Evolutionary conservation across 2,329 filamentous ascomycete species (phyloP).

Genomic region (Rutstroemia sp.): DNA sequence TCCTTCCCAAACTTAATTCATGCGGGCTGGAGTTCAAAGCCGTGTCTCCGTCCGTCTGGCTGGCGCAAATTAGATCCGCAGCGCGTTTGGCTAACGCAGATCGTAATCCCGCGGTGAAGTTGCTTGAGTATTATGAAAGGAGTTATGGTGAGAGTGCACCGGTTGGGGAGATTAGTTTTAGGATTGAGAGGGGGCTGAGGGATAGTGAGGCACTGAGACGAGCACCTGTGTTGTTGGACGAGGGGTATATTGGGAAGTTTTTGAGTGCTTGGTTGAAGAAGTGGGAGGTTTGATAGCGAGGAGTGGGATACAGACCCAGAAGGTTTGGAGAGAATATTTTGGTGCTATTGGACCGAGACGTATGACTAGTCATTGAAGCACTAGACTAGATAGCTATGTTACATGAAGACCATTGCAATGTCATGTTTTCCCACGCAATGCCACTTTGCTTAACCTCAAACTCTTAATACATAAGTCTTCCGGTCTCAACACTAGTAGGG

Average conservation of each 20-base stretch:
- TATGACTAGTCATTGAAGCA: too few relatives aligned
- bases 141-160: neutral
- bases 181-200: neutral
- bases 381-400: too few relatives aligned
- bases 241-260: neutral
- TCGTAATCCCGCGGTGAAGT: constrained; percentile 22
- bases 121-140: neutral
- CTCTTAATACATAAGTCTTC: neutral
- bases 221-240: neutral
- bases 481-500: neutral
- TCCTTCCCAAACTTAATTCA: constrained; percentile 41
- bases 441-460: neutral
- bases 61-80: constrained; percentile 31
- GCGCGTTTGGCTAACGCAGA: constrained; percentile 35
- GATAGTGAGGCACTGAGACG: neutral
- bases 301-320: too few relatives aligned
- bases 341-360: too few relatives aligned
- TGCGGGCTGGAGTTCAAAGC: constrained; percentile 38
- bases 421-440: neutral
- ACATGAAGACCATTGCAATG: too few relatives aligned
- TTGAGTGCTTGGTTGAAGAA: neutral
- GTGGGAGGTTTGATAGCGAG: neutral
- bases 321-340: too few relatives aligned
- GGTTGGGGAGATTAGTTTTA: neutral
- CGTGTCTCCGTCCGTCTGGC: constrained; percentile 38